A percentile compares a stretch with the other conserved stretches of the same genome.
phyloP scores from a whole-genome alignment of 176 grass and related monocot genomes.

The Triticum dicoccoides region DNA sequence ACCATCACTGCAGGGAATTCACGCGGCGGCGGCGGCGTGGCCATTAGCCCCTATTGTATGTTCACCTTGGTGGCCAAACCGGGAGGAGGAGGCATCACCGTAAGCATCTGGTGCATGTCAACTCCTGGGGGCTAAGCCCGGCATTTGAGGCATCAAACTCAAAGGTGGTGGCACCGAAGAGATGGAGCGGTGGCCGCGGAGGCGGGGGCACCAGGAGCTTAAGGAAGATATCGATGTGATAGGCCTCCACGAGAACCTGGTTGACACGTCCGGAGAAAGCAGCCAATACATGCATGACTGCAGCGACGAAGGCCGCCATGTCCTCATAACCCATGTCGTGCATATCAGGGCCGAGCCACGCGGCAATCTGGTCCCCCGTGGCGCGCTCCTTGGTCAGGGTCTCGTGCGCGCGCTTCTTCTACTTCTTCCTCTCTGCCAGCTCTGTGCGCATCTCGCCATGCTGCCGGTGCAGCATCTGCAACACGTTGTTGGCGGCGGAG shows the following conservation, averaged over 20 bases:
- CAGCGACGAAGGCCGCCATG: neutral
- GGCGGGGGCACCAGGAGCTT: no score
- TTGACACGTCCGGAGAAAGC: no score
- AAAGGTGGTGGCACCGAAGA: neutral
- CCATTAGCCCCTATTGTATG: no score
- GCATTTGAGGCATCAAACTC: neutral
- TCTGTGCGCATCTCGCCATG: neutral
- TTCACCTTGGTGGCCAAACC: no score
- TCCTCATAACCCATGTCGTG: neutral
- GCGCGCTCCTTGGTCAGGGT: neutral
- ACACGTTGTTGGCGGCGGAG: neutral
- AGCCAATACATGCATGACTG: neutral
- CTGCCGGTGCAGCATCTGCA: slow-evolving; percentile 16
- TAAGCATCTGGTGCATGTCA: no score
- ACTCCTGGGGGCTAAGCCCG: no score
- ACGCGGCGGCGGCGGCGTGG: no score
- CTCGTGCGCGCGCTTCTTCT: neutral
- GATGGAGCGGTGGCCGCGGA: neutral
- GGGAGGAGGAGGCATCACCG: no score
- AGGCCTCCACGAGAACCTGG: no score
- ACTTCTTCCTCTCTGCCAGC: slow-evolving; percentile 18
- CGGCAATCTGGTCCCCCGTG: neutral
- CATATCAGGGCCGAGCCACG: neutral
- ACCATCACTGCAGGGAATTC: no score
- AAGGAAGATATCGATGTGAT: no score